Evolutionary conservation across 257 asterid species (phyloP).

Genomic region (Phtheirospermum japonicum): DNA sequence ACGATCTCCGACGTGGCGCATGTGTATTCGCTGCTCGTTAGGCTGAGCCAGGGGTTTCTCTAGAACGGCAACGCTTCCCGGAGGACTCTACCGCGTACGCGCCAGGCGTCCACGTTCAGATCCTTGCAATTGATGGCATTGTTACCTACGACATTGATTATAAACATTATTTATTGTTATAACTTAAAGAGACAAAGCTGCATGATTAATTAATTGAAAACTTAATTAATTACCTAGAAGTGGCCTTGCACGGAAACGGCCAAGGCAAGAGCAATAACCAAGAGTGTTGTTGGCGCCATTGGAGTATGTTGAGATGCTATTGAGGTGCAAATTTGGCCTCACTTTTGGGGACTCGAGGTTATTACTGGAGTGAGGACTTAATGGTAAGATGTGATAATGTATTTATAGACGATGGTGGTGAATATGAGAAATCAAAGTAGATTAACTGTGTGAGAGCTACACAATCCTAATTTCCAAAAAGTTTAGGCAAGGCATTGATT

Average conservation of each 20-base stretch:
- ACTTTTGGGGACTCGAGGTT: not conserved
- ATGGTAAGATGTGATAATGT: not conserved
- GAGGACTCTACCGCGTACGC: slow-evolving; percentile 54
- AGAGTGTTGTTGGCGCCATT: slow-evolving; percentile 45
- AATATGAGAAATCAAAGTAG: slow-evolving; percentile 6
- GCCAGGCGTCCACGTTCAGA: slow-evolving; percentile 47
- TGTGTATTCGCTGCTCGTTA: slow-evolving; percentile 40
- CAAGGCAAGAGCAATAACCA: slow-evolving; percentile 30
- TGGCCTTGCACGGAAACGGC: slow-evolving; percentile 28
- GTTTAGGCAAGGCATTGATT: slow-evolving; percentile 20
- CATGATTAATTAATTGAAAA: too few species aligned
- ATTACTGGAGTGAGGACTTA: not conserved
- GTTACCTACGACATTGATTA: too few species aligned
- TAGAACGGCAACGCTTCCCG: slow-evolving; percentile 68
- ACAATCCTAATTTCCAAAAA: slow-evolving; percentile 22
- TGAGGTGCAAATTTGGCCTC: not conserved
- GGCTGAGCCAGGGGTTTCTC: slow-evolving; percentile 51
- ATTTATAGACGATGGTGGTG: slow-evolving; percentile 21
- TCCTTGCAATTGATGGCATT: slow-evolving; percentile 50
- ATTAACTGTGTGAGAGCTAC: slow-evolving; percentile 5
- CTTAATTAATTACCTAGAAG: slow-evolving; percentile 36
- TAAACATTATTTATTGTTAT: too few species aligned
- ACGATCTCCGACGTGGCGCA: slow-evolving; percentile 63
- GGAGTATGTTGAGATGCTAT: not conserved
- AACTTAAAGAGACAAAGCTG: too few species aligned